These are phyloP conservation scores for Lindgomyces ingoldianus DNA, from an alignment of 495 filamentous ascomycete genomes.

Conservation along the genomic window DNA sequence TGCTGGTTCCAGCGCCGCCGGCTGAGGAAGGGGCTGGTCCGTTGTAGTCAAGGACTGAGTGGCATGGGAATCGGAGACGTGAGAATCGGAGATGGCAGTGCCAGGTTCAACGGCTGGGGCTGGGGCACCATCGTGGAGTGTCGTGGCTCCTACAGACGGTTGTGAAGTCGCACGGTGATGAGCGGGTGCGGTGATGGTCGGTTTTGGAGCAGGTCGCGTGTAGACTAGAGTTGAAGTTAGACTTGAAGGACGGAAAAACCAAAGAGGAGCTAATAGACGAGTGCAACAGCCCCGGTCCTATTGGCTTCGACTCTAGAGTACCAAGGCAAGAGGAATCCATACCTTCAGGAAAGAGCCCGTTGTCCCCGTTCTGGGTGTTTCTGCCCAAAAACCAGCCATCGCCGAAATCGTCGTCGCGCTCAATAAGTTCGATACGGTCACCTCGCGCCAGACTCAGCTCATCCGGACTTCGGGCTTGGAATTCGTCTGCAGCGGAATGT, in stretches of 20 bases:
- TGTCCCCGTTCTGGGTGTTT: constrained; percentile 71
- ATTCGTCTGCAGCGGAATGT: constrained; percentile 62
- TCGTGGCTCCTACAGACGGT: neutral
- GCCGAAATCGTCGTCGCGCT: constrained; percentile 94
- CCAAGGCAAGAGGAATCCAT: constrained; percentile 35
- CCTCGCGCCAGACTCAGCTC: constrained; percentile 86
- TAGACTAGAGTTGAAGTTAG: constrained; percentile 41
- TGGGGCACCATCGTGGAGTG: constrained; percentile 1
- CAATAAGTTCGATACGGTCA: constrained; percentile 86
- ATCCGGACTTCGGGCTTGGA: constrained; percentile 83
- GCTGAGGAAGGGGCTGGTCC: constrained; percentile 7
- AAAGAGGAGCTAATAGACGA: neutral
- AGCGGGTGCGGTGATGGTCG: constrained; percentile 32
- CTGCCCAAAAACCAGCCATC: constrained; percentile 97
- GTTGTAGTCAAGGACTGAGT: neutral
- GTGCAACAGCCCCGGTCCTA: neutral
- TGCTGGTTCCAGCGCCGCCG: constrained; percentile 1
- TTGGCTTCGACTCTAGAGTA: neutral
- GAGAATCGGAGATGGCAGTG: neutral
- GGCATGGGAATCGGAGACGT: neutral
- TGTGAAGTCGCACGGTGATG: constrained; percentile 34
- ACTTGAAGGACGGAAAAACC: neutral
- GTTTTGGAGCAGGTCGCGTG: constrained; percentile 44
- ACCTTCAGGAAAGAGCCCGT: constrained; percentile 91
- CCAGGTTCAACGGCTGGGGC: constrained; percentile 1